A percentile compares a stretch with the other conserved stretches of the same genome.
Evolutionary conservation across 441 rosid species (phyloP).

Genomic region (Populus hybrid): DNA sequence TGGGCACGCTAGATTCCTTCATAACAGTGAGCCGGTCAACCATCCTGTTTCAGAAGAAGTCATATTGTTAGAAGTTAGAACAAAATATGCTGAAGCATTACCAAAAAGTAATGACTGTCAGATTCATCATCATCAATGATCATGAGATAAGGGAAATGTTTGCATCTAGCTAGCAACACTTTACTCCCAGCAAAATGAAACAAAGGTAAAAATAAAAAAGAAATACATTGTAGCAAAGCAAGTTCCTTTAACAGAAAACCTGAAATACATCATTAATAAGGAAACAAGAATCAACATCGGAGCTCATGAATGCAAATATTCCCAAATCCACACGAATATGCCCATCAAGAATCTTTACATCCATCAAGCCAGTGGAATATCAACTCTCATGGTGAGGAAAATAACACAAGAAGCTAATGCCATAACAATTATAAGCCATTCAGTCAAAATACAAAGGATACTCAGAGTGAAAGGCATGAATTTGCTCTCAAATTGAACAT

Average conservation of each 20-base stretch:
- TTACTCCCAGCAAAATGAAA: not conserved
- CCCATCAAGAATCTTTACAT: not conserved
- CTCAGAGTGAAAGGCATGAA: not conserved
- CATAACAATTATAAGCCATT: not conserved
- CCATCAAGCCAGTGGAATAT: not conserved
- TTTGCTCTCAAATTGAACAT: not conserved
- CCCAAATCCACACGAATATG: not conserved
- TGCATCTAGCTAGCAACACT: not conserved
- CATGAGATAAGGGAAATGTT: not conserved
- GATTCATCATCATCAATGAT: not conserved
- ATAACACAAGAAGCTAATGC: not conserved
- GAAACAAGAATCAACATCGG: not conserved
- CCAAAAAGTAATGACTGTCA: not conserved
- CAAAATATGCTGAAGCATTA: not conserved
- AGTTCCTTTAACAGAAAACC: not conserved
- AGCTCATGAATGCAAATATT: not conserved
- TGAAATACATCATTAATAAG: not conserved
- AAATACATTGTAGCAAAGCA: not conserved
- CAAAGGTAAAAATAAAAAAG: not conserved
- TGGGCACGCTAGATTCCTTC: slow-evolving; percentile 24
- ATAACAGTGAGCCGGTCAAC: slow-evolving; percentile 21
- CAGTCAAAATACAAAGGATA: not conserved
- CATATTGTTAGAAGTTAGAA: slow-evolving; percentile 11
- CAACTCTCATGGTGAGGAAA: not conserved
- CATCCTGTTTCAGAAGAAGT: slow-evolving; percentile 56